Base-by-base conservation (phyloP, 345 rosid genomes). In the Triadica sebifera region DNA sequence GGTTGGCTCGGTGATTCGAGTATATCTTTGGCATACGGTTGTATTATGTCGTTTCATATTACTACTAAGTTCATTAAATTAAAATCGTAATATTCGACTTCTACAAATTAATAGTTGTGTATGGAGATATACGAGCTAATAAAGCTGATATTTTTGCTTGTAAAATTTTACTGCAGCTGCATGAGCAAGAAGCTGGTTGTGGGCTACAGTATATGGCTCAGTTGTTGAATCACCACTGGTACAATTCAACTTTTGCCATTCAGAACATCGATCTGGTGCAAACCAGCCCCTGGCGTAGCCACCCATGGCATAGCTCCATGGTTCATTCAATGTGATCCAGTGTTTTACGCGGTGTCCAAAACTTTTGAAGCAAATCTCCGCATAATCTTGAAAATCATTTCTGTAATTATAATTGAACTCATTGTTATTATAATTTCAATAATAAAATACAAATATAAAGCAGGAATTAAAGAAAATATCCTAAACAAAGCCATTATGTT, bases 301-400 rank as follows among this genome's bases (percentile, higher is more conserved):
- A 16, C 34, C 10, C n/a, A 12, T 15, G 3, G 58, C 50, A 5
- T 64, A 17, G 1, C 70, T 46, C 24, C 58, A 70, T 0, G 86
- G 84, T 55, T 84, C 86, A 25, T 84, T 84, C 2, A 84, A 8
- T 1, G 83, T 84, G 24, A 68, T 67, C 87, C 87, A 84, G n/a
- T 81, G 58, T 55, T 81, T 81, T 3, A 84, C 81, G 24, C 77
- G 20, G 37, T 84, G 81, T 9, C 87, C 87, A 9, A 86, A 87
- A 38, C 58, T 60, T 63, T 79, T 69, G 47, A 86, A 89, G 57
- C 87, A 84, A 74, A 87, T 58, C 7, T 87, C 85, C 1, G 82
- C 86, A 51, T 78, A 87, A 19, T 80, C 84, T 15, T 0, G 61
- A 59, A 13, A 84, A 38, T 85, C 90, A 15, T 81, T 65, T 63